Conservation (phyloP, 352 stramenopile genomes). For the Blastocystis sp. region DNA sequence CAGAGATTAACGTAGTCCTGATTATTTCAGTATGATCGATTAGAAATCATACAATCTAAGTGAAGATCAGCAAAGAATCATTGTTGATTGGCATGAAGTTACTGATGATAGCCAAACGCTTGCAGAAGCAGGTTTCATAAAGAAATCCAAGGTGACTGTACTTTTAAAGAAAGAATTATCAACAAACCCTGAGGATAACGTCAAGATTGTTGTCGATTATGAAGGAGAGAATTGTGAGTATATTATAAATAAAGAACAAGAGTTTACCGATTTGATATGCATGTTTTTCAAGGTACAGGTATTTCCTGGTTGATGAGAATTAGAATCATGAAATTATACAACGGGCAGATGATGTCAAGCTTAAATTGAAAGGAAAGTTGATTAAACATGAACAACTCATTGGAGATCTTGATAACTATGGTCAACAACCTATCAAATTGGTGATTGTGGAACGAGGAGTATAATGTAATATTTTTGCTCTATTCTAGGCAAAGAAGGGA, state of each 20-base stretch:
- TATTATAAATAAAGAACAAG: constrained; percentile 51
- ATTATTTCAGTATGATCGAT: not conserved
- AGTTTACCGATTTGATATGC: constrained; percentile 8
- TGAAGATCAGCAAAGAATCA: constrained; percentile 38
- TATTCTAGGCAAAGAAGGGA: constrained; percentile 9
- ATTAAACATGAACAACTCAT: constrained; percentile 25
- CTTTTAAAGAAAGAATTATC: constrained; percentile 32
- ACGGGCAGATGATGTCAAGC: constrained; percentile 10
- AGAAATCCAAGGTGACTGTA: constrained; percentile 56
- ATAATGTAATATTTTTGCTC: not conserved
- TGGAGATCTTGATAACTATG: not conserved
- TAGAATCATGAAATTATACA: not conserved
- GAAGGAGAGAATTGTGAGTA: constrained; percentile 32
- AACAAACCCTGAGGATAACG: constrained; percentile 6
- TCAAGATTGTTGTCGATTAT: constrained; percentile 3
- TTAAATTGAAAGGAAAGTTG: constrained; percentile 37
- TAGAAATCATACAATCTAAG: constrained; percentile 53
- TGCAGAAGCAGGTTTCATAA: constrained; percentile 3
- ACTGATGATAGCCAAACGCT: constrained; percentile 20
- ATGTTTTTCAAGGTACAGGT: constrained; percentile 26
- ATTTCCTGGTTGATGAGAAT: not conserved
- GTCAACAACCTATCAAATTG: not conserved
- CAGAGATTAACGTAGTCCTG: constrained; percentile 20
- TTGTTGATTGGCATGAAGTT: constrained; percentile 55
- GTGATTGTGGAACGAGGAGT: constrained; percentile 19